Percentiles rank a stretch among this genome's conserved stretches.
Conservation (phyloP, 371 early-diverging fungal species). For the Apophysomyces variabilis region DNA sequence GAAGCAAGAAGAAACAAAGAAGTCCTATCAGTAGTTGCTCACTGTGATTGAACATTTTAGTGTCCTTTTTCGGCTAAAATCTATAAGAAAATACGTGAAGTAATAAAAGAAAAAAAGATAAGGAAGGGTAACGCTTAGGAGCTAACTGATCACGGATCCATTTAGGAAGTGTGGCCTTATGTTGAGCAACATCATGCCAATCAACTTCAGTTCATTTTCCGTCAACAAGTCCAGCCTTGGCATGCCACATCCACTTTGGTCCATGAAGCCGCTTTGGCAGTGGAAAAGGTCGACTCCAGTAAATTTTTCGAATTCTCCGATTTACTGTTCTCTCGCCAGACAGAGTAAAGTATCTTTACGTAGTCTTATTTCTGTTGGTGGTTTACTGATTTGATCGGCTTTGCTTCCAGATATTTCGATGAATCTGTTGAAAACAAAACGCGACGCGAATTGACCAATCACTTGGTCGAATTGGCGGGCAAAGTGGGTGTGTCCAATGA, state of each 20-base stretch:
- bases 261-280: constrained; percentile 85
- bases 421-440: constrained; percentile 63
- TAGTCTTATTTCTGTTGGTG: no score
- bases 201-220: constrained; percentile 66
- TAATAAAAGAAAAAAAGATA: constrained; percentile 17
- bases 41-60: constrained; percentile 24
- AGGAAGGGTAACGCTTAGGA: not conserved
- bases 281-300: constrained; percentile 60
- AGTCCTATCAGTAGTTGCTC: not conserved
- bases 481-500: constrained; percentile 45
- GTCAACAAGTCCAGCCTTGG: constrained; percentile 89
- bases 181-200: constrained; percentile 53
- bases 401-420: constrained; percentile 63
- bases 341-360: constrained; percentile 41
- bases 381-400: not conserved
- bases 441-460: constrained; percentile 46
- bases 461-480: constrained; percentile 57
- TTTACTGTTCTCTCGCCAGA: constrained; percentile 64
- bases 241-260: constrained; percentile 76
- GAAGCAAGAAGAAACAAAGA: not conserved
- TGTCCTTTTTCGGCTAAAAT: constrained; percentile 70
- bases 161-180: constrained; percentile 62
- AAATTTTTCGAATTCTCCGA: constrained; percentile 65
- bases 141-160: not conserved
- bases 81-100: constrained; percentile 57